Conservation (phyloP, 495 filamentous ascomycete species). For the Lentithecium fluviatile region DNA sequence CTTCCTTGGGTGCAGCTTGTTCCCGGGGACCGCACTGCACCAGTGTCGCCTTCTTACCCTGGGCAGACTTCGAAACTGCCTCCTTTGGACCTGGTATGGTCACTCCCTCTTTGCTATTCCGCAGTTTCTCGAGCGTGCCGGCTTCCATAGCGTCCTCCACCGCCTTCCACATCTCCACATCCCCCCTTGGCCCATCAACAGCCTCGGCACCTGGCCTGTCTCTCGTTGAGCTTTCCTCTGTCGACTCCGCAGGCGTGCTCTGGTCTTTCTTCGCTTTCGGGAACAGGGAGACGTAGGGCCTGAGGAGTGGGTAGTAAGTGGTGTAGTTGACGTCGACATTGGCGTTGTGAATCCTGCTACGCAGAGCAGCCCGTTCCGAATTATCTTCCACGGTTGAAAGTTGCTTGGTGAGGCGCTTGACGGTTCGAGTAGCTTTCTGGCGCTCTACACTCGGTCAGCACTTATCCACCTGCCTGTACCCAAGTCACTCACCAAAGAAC, state of each 20-base stretch:
- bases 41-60: conserved; percentile 23
- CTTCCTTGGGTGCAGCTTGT: conserved; percentile 23
- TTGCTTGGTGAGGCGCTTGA: conserved; percentile 62
- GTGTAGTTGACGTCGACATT: conserved; percentile 83
- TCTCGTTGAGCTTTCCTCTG: conserved; percentile 28
- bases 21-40: too few species aligned
- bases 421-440: conserved; percentile 73
- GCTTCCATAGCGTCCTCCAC: conserved; percentile 70
- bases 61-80: not conserved
- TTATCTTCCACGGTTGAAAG: conserved; percentile 50
- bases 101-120: conserved; percentile 50
- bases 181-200: conserved; percentile 33
- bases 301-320: conserved; percentile 73
- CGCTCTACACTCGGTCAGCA: conserved; percentile 57
- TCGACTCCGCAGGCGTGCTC: conserved; percentile 20
- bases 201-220: not conserved
- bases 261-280: conserved; percentile 40
- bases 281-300: conserved; percentile 79
- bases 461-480: not conserved
- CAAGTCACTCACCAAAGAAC: conserved; percentile 67
- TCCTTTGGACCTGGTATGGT: conserved; percentile 3
- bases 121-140: conserved; percentile 52
- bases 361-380: conserved; percentile 48
- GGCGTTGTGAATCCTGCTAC: conserved; percentile 57
- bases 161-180: conserved; percentile 65